Base-by-base conservation (phyloP, 768 basidiomycete genomes). In the Saitozyma podzolica region DNA sequence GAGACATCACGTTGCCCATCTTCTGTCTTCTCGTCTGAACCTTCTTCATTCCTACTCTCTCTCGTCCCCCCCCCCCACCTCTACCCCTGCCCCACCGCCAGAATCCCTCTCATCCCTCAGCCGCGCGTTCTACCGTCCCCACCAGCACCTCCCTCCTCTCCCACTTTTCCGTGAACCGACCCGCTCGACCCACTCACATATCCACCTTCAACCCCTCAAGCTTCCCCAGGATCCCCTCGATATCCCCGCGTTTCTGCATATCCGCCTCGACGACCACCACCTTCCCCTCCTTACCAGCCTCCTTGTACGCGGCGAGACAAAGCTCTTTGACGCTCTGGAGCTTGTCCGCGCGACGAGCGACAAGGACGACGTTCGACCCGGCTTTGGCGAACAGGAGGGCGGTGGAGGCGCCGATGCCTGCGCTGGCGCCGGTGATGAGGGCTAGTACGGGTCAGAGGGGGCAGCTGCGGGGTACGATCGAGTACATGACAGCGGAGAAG, bases 311-410 rank as follows among this genome's bases (percentile, higher is more conserved):
- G 17, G 82, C 82, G 37, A 81, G 67, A 69, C 89, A 91, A 13
- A 85, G 84, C 58, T 87, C 86, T 40, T 85, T 83, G 50, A 93
- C 89, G n/a, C 80, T 80, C 65, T 86, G 83, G 51, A 96, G 83
- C 40, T 85, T 86, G 17, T 94, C 91, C 47, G 73, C 81, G 50
- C 93, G 84, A 55, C 93, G 86, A 53, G 92, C 92, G 14, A 90
- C 82, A 49, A 95, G 85, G 72, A 95, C 89, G 49, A 95, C 81
- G 74, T 95, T 94, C 39, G 91, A 87, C 49, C 93, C 93, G 49
- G 87, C 91, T 88, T 92, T 92, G 48, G 93, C 92, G 66, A 95
- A 96, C 53, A 96, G 84, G 51, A 92, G 71, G 42, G 93, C 92
- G 3, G 92, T 93, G 75, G 66, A 59, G 16, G 91, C 89, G 59